Evolutionary conservation across 2,329 filamentous ascomycete species (phyloP).

Genomic region (Myotisia sp.): DNA sequence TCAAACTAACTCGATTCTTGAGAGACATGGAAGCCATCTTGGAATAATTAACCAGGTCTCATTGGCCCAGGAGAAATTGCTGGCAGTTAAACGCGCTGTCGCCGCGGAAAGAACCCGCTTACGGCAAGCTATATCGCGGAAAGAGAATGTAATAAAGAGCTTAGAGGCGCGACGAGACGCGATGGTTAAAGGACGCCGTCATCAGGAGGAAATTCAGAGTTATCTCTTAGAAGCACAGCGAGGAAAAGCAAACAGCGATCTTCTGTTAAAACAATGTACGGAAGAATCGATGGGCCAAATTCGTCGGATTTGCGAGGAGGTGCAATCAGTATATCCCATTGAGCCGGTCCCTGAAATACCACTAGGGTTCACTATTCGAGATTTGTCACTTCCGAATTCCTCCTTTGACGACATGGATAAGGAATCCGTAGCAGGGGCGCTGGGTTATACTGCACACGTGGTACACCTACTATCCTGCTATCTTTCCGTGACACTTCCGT

Average conservation of each 20-base stretch:
- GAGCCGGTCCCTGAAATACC: slow-evolving; percentile 49
- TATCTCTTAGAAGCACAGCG: slow-evolving; percentile 49
- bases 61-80: slow-evolving; percentile 27
- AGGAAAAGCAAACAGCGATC: slow-evolving; percentile 44
- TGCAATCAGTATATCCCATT: slow-evolving; percentile 68
- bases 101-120: slow-evolving; percentile 52
- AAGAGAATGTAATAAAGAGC: slow-evolving; percentile 53
- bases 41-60: slow-evolving; percentile 22
- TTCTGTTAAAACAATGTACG: slow-evolving; percentile 41
- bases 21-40: slow-evolving; percentile 23
- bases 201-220: slow-evolving; percentile 44
- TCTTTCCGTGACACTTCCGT: slow-evolving; percentile 62
- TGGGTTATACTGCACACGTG: slow-evolving; percentile 67
- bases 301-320: slow-evolving; percentile 72
- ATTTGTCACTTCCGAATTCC: slow-evolving; percentile 65
- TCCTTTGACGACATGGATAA: slow-evolving; percentile 53
- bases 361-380: slow-evolving; percentile 71
- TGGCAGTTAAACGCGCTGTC: slow-evolving; percentile 38
- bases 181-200: slow-evolving; percentile 49
- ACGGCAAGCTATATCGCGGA: slow-evolving; percentile 45
- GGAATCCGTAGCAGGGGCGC: slow-evolving; percentile 60
- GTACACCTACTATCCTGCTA: slow-evolving; percentile 69
- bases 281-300: slow-evolving; percentile 71
- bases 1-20: slow-evolving; percentile 53
- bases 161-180: slow-evolving; percentile 51